Base-by-base conservation (phyloP, 2,329 filamentous ascomycete species). In the Aspergillus sp. region DNA sequence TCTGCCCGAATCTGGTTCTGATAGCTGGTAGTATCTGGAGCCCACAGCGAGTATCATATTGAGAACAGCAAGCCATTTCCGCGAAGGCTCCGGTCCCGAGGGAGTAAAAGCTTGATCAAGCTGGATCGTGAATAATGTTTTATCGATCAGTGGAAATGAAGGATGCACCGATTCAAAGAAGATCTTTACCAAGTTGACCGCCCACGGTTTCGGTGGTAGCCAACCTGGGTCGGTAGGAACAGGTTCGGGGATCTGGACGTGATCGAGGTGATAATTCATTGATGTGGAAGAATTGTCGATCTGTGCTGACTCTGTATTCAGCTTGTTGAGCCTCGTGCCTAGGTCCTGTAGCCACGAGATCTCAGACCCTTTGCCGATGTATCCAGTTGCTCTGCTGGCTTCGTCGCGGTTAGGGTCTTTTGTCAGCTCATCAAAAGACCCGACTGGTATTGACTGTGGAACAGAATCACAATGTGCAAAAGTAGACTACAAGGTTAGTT, bases 21-120 rank as follows among this genome's bases (percentile, higher is more conserved):
- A 33, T 15, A 72, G 62, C 19, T 69, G 65, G 6, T 72, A 64
- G 56, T 76, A 71, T 54, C 68, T 68, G 17, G 73, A 71, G 7
- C 69, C 70, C 46, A 77, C 73, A 11, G 76, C 76, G 60, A 77
- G 75, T 15, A 78, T 73, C 44, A 75, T 58, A 56, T 78, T 77
- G 43, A 77, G 56, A 25, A 76, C 73, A 7, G 76, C 72, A 39
- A 77, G 65, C 73, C 73, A 75, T 61, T 70, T 70, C 23, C 68
- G 66, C 3, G 71, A 69, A 3, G 73, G 71, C 56, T 66, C 63
- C 2, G 21, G 6, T 12, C 17, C 8, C 11, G 31, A 15, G 14
- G 1, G 17, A 17, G 12, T 4, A 15, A 14, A 49, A 4, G 27
- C 46, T 2, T 49, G 46, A 9, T 49, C 7, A 9, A 49, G 39